Base-by-base conservation (phyloP, 192 early-diverging fungal genomes). In the Backusella luteola region DNA sequence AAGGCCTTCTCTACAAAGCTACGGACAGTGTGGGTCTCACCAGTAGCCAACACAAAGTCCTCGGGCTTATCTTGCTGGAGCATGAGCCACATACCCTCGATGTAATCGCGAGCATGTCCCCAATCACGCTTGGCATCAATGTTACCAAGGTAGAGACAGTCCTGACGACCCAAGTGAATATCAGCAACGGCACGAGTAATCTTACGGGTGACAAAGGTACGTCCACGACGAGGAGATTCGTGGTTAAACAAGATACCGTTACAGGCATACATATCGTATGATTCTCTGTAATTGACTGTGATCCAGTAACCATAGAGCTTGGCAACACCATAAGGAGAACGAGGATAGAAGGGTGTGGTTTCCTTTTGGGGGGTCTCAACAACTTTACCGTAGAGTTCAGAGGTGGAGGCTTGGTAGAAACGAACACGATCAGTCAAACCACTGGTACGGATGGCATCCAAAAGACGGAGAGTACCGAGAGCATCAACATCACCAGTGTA, bases 221-320 rank as follows among this genome's bases (percentile, higher is more conserved):
- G 85, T 67, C 92, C 91, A 83, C 91, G 84, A 63, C 91, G 85
- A 46, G 92, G 92, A 76, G 90, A 92, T 79, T 93, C 92, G 77
- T 93, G 91, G 84, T 93, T 93, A 79, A 93, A 92, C 34, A 93
- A 70, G 73, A 94, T 92, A 69, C 92, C 92, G 80, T 94, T 94
- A 75, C 91, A 93, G 23, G 92, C 88, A 71, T 85, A 93, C 93
- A 94, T 92, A 71, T 83, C 82, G 77, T 94, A 94, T 7, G 93
- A 87, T 80, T 94, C 93, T 73, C 92, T 89, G 81, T 94, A 93
- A 83, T 94, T 93, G 74, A 93, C 84, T 8, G 90, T 88, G 80
- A 94, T 92, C 93, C 93, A 94, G 86, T 89, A 94, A 72, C 87
- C 93, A 79, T 93, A 94, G 56, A 93, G 88, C 81, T 94, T 94